Evolutionary conservation across 257 asterid species (phyloP).

Genomic region (Ocimum tenuiflorum): DNA sequence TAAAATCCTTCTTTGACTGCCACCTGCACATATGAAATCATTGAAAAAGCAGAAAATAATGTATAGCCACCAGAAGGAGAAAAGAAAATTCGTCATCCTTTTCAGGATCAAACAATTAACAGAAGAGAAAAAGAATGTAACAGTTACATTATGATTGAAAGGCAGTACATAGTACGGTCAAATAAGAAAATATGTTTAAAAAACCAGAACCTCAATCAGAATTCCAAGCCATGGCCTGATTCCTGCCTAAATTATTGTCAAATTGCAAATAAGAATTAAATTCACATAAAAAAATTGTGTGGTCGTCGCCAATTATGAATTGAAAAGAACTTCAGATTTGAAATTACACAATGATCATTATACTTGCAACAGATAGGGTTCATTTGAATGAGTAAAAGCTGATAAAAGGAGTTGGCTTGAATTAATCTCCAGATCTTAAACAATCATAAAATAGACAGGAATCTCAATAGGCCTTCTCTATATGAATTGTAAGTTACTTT

Average conservation of each 20-base stretch:
- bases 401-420: not conserved
- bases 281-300: not conserved
- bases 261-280: not conserved
- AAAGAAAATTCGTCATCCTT: no score
- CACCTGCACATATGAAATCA: no score
- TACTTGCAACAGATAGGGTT: not conserved
- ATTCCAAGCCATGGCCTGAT: slow-evolving; percentile 1
- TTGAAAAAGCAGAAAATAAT: no score
- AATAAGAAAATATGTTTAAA: not conserved
- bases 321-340: not conserved
- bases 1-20: slow-evolving; percentile 82
- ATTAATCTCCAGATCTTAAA: not conserved
- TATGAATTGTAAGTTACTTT: not conserved
- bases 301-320: not conserved
- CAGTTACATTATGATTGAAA: slow-evolving; percentile 8
- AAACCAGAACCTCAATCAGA: no score
- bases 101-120: not conserved
- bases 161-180: slow-evolving; percentile 2
- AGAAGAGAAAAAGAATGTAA: not conserved
- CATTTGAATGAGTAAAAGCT: not conserved
- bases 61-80: no score
- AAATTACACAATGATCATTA: not conserved
- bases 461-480: not conserved
- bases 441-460: not conserved
- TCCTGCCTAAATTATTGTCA: no score